Conservation (phyloP, 805 yeast genomes). For the Kuraishia cidri region DNA sequence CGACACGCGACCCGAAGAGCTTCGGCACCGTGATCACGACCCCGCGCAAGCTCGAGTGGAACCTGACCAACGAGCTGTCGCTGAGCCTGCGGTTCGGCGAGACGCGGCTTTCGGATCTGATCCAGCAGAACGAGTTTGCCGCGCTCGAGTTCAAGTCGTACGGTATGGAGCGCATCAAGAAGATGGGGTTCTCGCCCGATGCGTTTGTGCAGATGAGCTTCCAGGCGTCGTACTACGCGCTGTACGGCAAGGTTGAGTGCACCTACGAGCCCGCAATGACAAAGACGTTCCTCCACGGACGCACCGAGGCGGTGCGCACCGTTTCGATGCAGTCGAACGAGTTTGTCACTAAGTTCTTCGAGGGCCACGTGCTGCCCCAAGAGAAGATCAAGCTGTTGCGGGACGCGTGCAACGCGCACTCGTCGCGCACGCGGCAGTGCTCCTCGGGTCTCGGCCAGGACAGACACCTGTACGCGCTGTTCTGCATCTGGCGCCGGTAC, state of each 20-base stretch:
- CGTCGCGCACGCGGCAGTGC: slow-evolving; percentile 57
- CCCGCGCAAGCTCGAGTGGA: slow-evolving; percentile 88
- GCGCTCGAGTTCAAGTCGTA: slow-evolving; percentile 64
- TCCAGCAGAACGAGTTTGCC: slow-evolving; percentile 82
- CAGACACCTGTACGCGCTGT: slow-evolving; percentile 80
- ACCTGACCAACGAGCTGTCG: slow-evolving; percentile 66
- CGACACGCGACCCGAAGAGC: slow-evolving; percentile 28
- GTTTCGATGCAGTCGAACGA: slow-evolving; percentile 74
- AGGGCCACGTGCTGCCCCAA: slow-evolving; percentile 43
- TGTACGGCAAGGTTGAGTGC: slow-evolving; percentile 88
- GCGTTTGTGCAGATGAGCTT: slow-evolving; percentile 92
- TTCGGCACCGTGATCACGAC: slow-evolving; percentile 47
- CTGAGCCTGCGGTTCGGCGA: slow-evolving; percentile 84
- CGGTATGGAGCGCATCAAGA: slow-evolving; percentile 74
- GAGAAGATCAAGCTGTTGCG: slow-evolving; percentile 53
- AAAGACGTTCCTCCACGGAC: slow-evolving; percentile 75
- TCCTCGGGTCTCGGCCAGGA: slow-evolving; percentile 85
- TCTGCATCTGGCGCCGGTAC: slow-evolving; percentile 78
- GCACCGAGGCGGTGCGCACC: slow-evolving; percentile 87
- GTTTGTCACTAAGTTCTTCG: slow-evolving; percentile 81
- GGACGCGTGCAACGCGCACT: slow-evolving; percentile 66
- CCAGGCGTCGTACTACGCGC: slow-evolving; percentile 86
- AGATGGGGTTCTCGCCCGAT: slow-evolving; percentile 85
- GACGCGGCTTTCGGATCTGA: slow-evolving; percentile 78
- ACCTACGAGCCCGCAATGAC: slow-evolving; percentile 98